A percentile compares a stretch with the other conserved stretches of the same genome.
These are phyloP conservation scores for Melampsora americana DNA, from an alignment of 1,284 basidiomycete genomes.

Conservation along the genomic window DNA sequence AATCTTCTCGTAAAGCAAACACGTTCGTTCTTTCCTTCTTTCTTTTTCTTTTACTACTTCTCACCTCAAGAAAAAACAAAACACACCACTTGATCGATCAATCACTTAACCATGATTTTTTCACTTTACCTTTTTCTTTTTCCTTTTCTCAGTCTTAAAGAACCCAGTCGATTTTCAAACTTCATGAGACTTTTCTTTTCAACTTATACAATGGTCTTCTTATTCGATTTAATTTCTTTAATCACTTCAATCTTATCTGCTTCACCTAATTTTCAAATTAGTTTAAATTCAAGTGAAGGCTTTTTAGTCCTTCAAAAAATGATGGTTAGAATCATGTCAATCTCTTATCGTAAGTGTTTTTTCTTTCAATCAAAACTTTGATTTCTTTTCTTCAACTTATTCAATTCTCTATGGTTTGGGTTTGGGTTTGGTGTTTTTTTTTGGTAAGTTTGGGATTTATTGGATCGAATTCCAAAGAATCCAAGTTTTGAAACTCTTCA, in stretches of 20 bases:
- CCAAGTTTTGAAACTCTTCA: conserved; percentile 15
- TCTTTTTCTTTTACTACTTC: too few relatives aligned
- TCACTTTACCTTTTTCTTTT: too few relatives aligned
- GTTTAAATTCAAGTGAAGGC: conserved; percentile 16
- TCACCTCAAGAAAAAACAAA: not conserved
- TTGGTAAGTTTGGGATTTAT: conserved; percentile 21
- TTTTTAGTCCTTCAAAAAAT: conserved; percentile 33
- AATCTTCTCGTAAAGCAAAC: too few relatives aligned
- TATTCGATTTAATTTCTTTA: conserved; percentile 29
- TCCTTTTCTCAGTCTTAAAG: not conserved
- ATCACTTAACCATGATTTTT: too few relatives aligned
- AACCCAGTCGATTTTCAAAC: not conserved
- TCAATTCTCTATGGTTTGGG: conserved; percentile 3
- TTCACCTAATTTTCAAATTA: conserved; percentile 20
- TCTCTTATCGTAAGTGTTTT: conserved; percentile 37
- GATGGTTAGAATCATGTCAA: conserved; percentile 40
- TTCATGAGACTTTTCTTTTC: conserved; percentile 33
- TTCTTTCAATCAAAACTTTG: too few relatives aligned
- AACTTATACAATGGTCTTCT: conserved; percentile 25
- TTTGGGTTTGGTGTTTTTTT: not conserved
- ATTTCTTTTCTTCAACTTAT: too few relatives aligned
- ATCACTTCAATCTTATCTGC: conserved; percentile 36
- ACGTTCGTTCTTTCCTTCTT: too few relatives aligned
- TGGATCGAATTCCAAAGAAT: conserved; percentile 36
- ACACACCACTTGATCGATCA: too few relatives aligned